Base-by-base conservation (phyloP, 2,329 filamentous ascomycete genomes). In the Pseudopithomyces maydicus region DNA sequence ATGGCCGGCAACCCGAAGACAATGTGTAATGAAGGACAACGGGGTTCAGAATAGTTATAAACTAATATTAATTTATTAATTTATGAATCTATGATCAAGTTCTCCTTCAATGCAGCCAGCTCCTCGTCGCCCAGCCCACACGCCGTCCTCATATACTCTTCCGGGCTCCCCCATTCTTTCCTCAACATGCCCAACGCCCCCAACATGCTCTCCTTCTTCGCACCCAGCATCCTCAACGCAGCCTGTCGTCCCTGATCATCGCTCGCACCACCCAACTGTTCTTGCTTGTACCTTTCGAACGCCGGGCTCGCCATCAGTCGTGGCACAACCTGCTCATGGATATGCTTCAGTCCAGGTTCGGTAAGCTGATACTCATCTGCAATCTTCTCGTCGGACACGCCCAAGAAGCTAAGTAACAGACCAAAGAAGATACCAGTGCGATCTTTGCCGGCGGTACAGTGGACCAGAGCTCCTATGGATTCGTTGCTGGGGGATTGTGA, bases 361-460 rank as follows among this genome's bases (percentile, higher is more conserved):
- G 88, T 91, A 10, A 91, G 77, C 15, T 82, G 78, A 71, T 92
- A 93, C 72, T 93, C 90, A 10, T 82, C 74, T 0, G 87, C 88
- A 26, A 76, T 73, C 1, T 47, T n/a, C 82, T 88, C 78, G 61
- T 86, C 81, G 1, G 80, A 74, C 0, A 90, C 86, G 3, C 87
- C 86, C 8, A 86, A 86, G 26, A 91, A 79, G 23, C 83, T 77
- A 38, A 91, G 79, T 8, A 92, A 71, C 39, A 93, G 65, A 2
- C 88, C 90, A 47, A 85, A 84, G 43, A 91, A 76, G 4, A 92
- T 82, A 2, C 90, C 90, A 0, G 90, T 92, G 42, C 90, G 82
- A 72, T 93, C 90, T 74, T 93, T 93, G 12, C 90, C 90, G 0
- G 88, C 89, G 0, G 89, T 90, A 73, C 90, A 92, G 69, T 93